Base-by-base conservation (phyloP, 2,329 filamentous ascomycete genomes). In the Pyricularia pennisetigena region DNA sequence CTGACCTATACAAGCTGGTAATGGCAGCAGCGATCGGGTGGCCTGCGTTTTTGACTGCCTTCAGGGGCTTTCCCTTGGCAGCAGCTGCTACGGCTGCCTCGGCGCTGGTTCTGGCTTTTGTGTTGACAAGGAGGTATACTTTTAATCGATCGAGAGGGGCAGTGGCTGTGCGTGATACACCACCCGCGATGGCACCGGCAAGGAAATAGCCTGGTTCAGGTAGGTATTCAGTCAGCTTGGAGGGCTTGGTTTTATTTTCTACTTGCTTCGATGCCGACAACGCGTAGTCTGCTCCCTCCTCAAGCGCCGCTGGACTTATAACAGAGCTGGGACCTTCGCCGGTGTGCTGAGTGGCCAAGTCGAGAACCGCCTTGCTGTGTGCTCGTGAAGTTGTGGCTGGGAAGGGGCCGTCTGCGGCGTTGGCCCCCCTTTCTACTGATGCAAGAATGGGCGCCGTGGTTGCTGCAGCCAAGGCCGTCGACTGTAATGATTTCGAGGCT, bases 171-270 rank as follows among this genome's bases (percentile, higher is more conserved):
- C 95, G 90, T 76, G 94, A 98, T 74, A 97, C 90, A 78, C 93
- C 94, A 78, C 95, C 95, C 78, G 94, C 93, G 77, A 97, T 84
- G 79, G 93, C 95, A 83, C 95, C 95, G 78, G 95, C 95, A 81
- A 97, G 81, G 80, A 98, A 99, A 82, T 98, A 99, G 86, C 95
- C 95, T 97, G 90, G 85, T 88, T 93, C 87, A 79, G 91, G 92
- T 79, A 93, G 83, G 83, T 90, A 85, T 78, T 83, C 82, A 78
- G 86, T 88, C 82, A 89, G 86, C 82, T 78, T 82, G 77, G 77
- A 78, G 78, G 82, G 82, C 78, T 77, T 74, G 70, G 70, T 72
- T 73, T 75, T 75, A 14, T 62, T 26, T 8, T 62, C 24, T 26
- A 28, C 59, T 62, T 62, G 59, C 23, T 62, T 62, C 26, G 23